Base-by-base conservation (phyloP, 305 asterid species). In the Fraxinus sp. region DNA sequence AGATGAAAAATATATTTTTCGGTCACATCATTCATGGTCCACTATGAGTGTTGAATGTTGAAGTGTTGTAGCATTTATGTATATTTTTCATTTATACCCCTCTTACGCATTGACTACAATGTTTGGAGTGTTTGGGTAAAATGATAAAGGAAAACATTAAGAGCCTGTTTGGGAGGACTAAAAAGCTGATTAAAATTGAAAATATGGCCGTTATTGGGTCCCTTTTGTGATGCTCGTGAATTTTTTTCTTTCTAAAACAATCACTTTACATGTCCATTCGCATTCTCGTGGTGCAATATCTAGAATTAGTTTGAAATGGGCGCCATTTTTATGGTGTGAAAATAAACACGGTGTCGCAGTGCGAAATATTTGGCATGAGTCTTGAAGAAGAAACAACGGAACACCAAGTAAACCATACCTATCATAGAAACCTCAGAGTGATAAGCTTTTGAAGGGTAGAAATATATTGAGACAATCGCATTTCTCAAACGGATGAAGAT, bases 401-500 rank as follows among this genome's bases (percentile, higher is more conserved):
- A 79, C 9, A 75, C 26, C 18, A 43, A 77, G 78, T 20, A 75
- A 75, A 57, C 32, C 80, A 64, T 74, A 95, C 98, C 98, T 93
- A 92, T 86, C 90, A 97, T 78, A 95, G 93, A 90, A 93, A 87
- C 87, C 98, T 88, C 84, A 95, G 89, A 33, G 97, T 87, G 64
- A 93, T 94, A 82, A 93, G 94, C 87, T 91, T 93, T 89, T 93
- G 97, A 77, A 93, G 82, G 2, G 95, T 86, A 84, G 93, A 92
- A 85, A 91, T 88, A 86, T 93, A 95, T 84, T 87, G 95, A 52
- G 95, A 91, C 81, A 95, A 79, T 80, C 91, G 94, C 55, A 93
- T 85, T 80, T 93, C 98, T 76, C 96, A 96, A 84, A 95, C 96
- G 43, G 97, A 87, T 80, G 97, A 85, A 85, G 93, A 96, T 77